Evolutionary conservation across 306 rosid species (phyloP), one percentile per base, ranked within the genome.

Genomic region (Castanea crenata): DNA sequence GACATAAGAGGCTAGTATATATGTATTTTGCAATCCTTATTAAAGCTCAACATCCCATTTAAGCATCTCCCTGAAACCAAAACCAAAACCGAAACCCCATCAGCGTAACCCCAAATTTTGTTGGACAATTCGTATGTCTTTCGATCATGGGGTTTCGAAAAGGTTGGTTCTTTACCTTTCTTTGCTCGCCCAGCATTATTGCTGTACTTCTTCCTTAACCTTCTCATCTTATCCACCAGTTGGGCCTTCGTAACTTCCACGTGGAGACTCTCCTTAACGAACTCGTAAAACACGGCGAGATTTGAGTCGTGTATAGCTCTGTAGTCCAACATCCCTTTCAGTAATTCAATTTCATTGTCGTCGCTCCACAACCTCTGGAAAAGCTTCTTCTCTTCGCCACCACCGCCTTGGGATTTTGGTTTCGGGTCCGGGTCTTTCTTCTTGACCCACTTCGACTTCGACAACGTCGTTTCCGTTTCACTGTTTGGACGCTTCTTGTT

Each of bases 341-440:
- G 76, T 16, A 93, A 76, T 0, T 61, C 80, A 3, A 93, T 68
- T 46, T 89, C 94, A 8, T 93, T 94, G 0, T 85, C 92, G 55
- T 86, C 90, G 18, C 84, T 85, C 88, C 92, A 92, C 0, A 91
- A 14, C 46, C 97, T 82, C 84, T 85, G 92, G 73, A 76, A 84
- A 12, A 57, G 55, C 80, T 87, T 89, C 75, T 78, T 91, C 0
- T 87, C 67, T 3, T 86, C 88, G 2, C 82, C 89, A 0, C 78
- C 41, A 13, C 11, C 19, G 87, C 1, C 57, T 3, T 62, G 59
- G 4, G 70, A 67, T 4, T 67, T 79, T 4, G 67, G 77, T 15
- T 80, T 81, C 23, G 23, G 23, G 23, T 21, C 23, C 23, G 23
- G 23, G 23, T 21, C 23, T 21, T 21, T 21, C 86, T 91, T 88